Evolutionary conservation across 805 yeast genomes (phyloP).

Genomic region (Barnettozyma californica): DNA sequence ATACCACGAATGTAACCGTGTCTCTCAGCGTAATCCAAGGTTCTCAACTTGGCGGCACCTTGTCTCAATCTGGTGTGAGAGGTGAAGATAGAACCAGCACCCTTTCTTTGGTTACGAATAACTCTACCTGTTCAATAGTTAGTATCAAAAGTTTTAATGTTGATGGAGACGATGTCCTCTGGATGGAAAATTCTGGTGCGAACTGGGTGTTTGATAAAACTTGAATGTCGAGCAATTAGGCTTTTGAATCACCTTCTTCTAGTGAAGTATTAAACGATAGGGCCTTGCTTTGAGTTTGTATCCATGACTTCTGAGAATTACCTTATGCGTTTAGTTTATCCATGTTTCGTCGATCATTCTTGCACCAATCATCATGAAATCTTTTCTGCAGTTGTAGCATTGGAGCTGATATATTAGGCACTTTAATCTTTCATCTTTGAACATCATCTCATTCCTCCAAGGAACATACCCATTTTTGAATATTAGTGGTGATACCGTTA

Average conservation of each 20-base stretch:
- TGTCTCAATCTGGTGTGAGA: constrained; percentile 99
- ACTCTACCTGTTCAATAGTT: constrained; percentile 74
- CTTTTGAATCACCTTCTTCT: neutral
- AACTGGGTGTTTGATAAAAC: too few relatives aligned
- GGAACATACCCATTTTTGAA: constrained; percentile 29
- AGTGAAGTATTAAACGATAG: neutral
- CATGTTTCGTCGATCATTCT: neutral
- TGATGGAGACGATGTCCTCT: neutral
- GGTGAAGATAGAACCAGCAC: constrained; percentile 99
- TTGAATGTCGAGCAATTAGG: too few relatives aligned
- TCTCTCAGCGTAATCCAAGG: constrained; percentile 98
- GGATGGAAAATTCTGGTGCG: neutral
- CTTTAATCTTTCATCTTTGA: neutral
- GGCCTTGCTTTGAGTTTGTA: too few relatives aligned
- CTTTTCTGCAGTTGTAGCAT: neutral
- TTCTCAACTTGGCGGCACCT: constrained; percentile 99
- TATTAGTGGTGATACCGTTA: constrained; percentile 18
- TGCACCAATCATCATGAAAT: neutral
- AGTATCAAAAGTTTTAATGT: constrained; percentile 8
- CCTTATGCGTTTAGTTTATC: too few relatives aligned
- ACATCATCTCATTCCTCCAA: neutral
- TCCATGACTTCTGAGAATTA: too few relatives aligned
- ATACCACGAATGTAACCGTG: constrained; percentile 99
- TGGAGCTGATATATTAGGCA: neutral
- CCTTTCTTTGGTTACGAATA: constrained; percentile 99